Conservation (phyloP, 805 yeast species). For the Suhomyces prunicola region DNA sequence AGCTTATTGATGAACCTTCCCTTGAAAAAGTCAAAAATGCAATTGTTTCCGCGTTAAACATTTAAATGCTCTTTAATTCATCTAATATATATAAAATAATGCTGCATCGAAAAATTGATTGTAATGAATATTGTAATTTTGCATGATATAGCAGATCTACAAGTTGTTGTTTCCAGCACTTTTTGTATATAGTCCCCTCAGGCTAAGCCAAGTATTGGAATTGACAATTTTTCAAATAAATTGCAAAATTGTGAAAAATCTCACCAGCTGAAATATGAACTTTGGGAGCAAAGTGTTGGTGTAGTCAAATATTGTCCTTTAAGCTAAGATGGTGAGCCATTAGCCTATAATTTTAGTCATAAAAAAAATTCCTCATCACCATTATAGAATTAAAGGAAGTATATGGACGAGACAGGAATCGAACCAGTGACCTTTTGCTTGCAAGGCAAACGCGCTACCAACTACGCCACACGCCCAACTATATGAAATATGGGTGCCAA, state of each 20-base stretch:
- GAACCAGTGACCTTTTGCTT: slow-evolving; percentile 77
- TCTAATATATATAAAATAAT: neutral
- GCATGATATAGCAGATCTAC: no score
- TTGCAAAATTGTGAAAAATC: neutral
- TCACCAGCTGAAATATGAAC: neutral
- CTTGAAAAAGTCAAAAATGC: slow-evolving; percentile 70
- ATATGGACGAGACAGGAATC: slow-evolving; percentile 79
- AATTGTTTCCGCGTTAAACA: slow-evolving; percentile 63
- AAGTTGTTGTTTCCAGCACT: no score
- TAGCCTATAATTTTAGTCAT: no score
- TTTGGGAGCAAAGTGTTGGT: neutral
- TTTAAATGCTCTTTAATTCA: neutral
- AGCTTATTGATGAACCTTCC: slow-evolving; percentile 67
- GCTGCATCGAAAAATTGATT: no score
- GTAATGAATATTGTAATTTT: no score
- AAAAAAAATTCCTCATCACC: no score
- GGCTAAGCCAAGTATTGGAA: no score
- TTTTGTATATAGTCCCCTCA: no score
- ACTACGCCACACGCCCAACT: slow-evolving; percentile 74
- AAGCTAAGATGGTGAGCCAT: no score
- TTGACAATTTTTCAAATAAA: neutral
- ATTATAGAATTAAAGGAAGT: no score
- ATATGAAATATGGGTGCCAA: neutral
- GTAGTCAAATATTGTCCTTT: neutral
- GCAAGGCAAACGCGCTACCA: slow-evolving; percentile 82